Evolutionary conservation across 257 asterid genomes (phyloP), one percentile per base, ranked within the genome.

Genomic region (Nicotiana obtusifolia): DNA sequence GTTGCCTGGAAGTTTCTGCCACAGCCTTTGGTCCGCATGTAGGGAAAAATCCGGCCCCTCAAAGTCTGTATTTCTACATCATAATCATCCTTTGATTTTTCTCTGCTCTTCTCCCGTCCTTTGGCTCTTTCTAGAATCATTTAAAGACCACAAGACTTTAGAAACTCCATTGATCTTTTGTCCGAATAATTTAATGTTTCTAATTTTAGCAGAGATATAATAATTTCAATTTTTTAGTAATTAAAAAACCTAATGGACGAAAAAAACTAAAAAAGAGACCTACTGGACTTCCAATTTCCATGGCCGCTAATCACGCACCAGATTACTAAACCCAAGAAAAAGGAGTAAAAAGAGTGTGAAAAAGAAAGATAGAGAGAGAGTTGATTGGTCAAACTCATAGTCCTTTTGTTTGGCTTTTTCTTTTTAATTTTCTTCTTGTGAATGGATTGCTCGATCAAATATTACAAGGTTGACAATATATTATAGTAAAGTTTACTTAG

Each of bases 271-370:
- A n/a, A 6, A 9, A 41, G 13, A 41, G 49, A 41, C 3, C 49
- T 37, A 37, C 47, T 7, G 60, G 60, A 71, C 20, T 71, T 44
- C 33, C 35, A 76, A 54, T 28, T 41, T 83, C 64, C 6, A n/a
- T 64, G 66, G n/a, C 91, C 95, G 92, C 71, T 73, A 86, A 89
- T 91, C 83, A 59, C 93, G 95, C 91, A 85, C 16, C 64, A 80
- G 81, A 83, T 85, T 83, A 75, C 88, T 41, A 41, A 49, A 83
- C 76, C 86, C 86, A 61, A 87, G 82, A 75, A 35, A 75, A 31
- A 15, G 3, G 10, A 4, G 17, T 7, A 37, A 7, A 8, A 41
- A 9, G 49, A 41, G 3, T 41, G 49, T 41, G 15, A 41, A 41
- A 41, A 11, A 61, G 49, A 11, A 85, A 54, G 73, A 73, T 76